Percentiles rank a stretch among this genome's conserved stretches.
Conservation (phyloP, 495 filamentous ascomycete genomes). For the Lasiosphaeria ovina region DNA sequence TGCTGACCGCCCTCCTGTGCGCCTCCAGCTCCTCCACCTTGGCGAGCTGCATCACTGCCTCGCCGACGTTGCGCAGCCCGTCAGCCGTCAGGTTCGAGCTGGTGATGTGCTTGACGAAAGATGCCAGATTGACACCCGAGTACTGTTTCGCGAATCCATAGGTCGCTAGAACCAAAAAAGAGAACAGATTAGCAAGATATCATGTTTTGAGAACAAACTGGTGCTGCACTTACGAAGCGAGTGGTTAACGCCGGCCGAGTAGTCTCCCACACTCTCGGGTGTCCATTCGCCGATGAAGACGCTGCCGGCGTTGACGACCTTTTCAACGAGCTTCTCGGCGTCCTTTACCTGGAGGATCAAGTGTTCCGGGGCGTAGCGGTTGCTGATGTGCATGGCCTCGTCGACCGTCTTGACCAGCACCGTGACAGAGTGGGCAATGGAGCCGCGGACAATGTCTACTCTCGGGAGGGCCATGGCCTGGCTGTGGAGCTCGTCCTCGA, state of each 20-base stretch:
- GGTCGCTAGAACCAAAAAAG: slow-evolving; percentile 63
- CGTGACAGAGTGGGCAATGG: slow-evolving; percentile 87
- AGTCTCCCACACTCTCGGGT: slow-evolving; percentile 94
- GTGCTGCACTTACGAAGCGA: slow-evolving; percentile 73
- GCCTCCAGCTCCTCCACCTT: slow-evolving; percentile 94
- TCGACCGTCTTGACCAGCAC: slow-evolving; percentile 75
- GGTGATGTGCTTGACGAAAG: slow-evolving; percentile 96
- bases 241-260: slow-evolving; percentile 96
- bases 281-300: slow-evolving; percentile 96
- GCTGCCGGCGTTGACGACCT: slow-evolving; percentile 91
- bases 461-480: slow-evolving; percentile 88
- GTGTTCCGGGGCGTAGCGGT: slow-evolving; percentile 96
- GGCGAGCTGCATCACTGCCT: slow-evolving; percentile 89
- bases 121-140: slow-evolving; percentile 92
- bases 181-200: slow-evolving; percentile 11
- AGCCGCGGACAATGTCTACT: slow-evolving; percentile 89
- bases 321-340: slow-evolving; percentile 65
- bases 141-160: slow-evolving; percentile 98
- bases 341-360: slow-evolving; percentile 85
- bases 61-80: slow-evolving; percentile 76
- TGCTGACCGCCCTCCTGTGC: slow-evolving; percentile 86
- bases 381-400: slow-evolving; percentile 85
- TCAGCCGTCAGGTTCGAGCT: slow-evolving; percentile 83
- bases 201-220: slow-evolving; percentile 4
- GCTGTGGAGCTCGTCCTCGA: slow-evolving; percentile 85